Base-by-base conservation (phyloP, 2,329 filamentous ascomycete genomes). In the Phialemonium atrogriseum region DNA sequence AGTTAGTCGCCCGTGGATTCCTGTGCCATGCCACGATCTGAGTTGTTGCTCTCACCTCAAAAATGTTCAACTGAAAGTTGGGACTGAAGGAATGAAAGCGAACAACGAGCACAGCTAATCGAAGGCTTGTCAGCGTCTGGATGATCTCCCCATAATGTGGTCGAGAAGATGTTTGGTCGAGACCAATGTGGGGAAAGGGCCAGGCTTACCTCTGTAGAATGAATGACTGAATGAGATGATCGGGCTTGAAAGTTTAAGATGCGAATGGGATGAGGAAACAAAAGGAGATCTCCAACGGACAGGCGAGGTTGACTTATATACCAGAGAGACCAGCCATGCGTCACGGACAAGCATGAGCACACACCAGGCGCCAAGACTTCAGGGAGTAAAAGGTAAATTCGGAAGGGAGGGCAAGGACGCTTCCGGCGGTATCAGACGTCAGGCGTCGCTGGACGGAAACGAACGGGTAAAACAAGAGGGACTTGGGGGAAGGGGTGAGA, bases 101-200 rank as follows among this genome's bases (percentile, higher is more conserved):
- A 62, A 62, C 54, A 59, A 54, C 50, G 64, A 67, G 62, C 62
- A 64, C 62, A 66, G 62, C 64, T 67, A 40, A 38, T 34, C 14
- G 11, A 12, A 17, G 3, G 18, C 20, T 16, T 35, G 34, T 43
- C 33, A 45, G 39, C 19, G 7, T 32, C 24, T 13, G 10, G 13
- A 11, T n/a, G n/a, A n/a, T n/a, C n/a, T n/a, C n/a, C n/a, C n/a
- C n/a, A n/a, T n/a, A n/a, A n/a, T n/a, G n/a, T n/a, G n/a, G n/a
- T n/a, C n/a, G n/a, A n/a, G n/a, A n/a, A n/a, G 16, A 10, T 4
- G 8, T 13, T 25, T 30, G 28, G 10, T 32, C 10, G 30, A 27
- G 19, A 32, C 24, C 17, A 32, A 25, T 22, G 23, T 18, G 23
- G 30, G 16, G 22, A 24, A 17, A 26, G 16, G 32, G 24, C 12